phyloP scores from a whole-genome alignment of 2,329 filamentous ascomycete genomes.

The Fusarium brachygibbosum region DNA sequence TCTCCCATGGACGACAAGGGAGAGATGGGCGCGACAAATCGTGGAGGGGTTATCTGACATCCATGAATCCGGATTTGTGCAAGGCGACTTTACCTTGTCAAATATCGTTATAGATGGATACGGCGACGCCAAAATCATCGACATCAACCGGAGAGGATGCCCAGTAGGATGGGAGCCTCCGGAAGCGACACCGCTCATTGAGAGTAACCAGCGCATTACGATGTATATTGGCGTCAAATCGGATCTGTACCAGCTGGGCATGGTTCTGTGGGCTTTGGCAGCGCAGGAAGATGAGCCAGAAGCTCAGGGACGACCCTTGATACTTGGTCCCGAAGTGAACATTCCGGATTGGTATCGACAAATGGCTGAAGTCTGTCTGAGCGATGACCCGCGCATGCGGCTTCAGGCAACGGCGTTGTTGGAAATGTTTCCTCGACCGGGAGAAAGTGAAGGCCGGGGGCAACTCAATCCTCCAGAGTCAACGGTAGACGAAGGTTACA shows the following conservation, averaged over 20 bases:
- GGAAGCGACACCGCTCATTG: constrained; percentile 86
- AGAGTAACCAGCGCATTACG: constrained; percentile 88
- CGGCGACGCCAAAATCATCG: constrained; percentile 94
- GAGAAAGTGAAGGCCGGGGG: constrained; percentile 29
- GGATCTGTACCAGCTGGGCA: constrained; percentile 94
- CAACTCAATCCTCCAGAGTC: constrained; percentile 51
- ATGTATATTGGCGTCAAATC: constrained; percentile 99
- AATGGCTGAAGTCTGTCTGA: constrained; percentile 82
- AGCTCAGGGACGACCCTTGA: constrained; percentile 77
- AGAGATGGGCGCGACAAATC: constrained; percentile 92
- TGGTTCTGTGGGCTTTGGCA: constrained; percentile 95
- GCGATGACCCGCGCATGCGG: constrained; percentile 78
- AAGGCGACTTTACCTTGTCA: constrained; percentile 96
- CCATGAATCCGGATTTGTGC: constrained; percentile 95
- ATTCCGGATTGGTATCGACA: constrained; percentile 84
- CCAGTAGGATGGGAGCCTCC: constrained; percentile 98
- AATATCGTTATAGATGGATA: constrained; percentile 93
- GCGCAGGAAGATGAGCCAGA: constrained; percentile 93
- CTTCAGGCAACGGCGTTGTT: constrained; percentile 81
- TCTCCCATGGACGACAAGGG: constrained; percentile 77
- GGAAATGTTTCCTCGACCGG: constrained; percentile 70
- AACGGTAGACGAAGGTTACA: constrained; percentile 58
- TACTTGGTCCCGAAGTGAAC: constrained; percentile 67
- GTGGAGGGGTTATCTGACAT: constrained; percentile 90
- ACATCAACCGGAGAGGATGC: constrained; percentile 97